These are phyloP conservation scores for Dimocarpus longan DNA, from an alignment of 345 rosid species.

Conservation along the genomic window DNA sequence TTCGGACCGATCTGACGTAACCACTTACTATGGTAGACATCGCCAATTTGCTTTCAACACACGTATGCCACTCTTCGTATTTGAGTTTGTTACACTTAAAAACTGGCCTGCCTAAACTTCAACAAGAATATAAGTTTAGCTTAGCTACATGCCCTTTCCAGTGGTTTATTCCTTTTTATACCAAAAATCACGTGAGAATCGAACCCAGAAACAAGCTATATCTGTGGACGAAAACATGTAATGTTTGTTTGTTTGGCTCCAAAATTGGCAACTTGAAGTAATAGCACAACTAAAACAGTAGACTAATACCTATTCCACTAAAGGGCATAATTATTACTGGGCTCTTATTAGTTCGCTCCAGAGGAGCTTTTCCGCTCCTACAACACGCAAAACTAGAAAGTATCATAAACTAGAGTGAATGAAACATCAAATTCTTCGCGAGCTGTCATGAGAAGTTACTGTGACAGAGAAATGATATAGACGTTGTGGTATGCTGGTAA, in stretches of 20 bases:
- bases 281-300: too few relatives aligned
- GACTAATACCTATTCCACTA: too few relatives aligned
- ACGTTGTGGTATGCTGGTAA: neutral
- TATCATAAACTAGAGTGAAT: neutral
- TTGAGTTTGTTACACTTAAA: neutral
- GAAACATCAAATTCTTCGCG: neutral
- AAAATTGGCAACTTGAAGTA: too few relatives aligned
- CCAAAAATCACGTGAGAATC: too few relatives aligned
- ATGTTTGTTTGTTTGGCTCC: too few relatives aligned
- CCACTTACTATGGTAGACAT: conserved; percentile 24
- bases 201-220: too few relatives aligned
- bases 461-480: neutral
- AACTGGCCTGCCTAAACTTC: conserved; percentile 6
- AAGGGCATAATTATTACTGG: too few relatives aligned
- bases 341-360: too few relatives aligned
- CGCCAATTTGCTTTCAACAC: neutral
- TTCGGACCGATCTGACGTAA: conserved; percentile 3
- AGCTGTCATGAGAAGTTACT: neutral
- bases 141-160: neutral
- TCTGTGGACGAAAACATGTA: too few relatives aligned
- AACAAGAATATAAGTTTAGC: too few relatives aligned
- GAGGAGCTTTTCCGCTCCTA: too few relatives aligned
- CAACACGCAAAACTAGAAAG: neutral
- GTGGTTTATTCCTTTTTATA: too few relatives aligned
- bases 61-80: neutral